Evolutionary conservation across 2,329 filamentous ascomycete species (phyloP).

Genomic region (Colletotrichum tabaci): DNA sequence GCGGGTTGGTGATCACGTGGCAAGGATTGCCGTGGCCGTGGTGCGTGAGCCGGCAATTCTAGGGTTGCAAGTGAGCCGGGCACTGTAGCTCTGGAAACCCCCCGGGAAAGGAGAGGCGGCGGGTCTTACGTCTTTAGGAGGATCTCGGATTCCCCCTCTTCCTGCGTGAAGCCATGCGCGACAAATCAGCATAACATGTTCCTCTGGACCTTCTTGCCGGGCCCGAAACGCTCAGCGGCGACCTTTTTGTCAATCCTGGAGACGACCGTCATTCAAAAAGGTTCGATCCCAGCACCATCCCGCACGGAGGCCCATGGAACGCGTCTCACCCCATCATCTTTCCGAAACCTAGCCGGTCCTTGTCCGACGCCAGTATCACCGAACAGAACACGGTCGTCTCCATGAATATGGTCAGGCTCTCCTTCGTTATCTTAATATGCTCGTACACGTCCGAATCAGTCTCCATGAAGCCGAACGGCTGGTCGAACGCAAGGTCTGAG

Average conservation of each 20-base stretch:
- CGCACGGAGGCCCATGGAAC: conserved; percentile 46
- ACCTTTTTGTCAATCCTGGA: conserved; percentile 60
- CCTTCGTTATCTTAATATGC: conserved; percentile 61
- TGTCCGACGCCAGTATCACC: conserved; percentile 57
- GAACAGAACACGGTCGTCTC: conserved; percentile 59
- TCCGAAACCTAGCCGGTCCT: conserved; percentile 55
- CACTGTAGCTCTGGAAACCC: no score
- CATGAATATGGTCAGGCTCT: conserved; percentile 59
- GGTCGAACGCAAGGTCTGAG: conserved; percentile 64
- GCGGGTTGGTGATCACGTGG: conserved; percentile 63
- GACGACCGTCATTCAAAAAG: conserved; percentile 46
- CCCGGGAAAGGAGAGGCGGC: not conserved
- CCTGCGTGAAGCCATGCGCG: conserved; percentile 54
- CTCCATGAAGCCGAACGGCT: conserved; percentile 62
- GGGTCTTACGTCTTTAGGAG: conserved; percentile 53
- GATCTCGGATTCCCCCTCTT: conserved; percentile 61
- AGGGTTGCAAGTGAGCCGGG: conserved; percentile 24
- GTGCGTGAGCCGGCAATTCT: conserved; percentile 71
- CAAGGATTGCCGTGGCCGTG: conserved; percentile 68
- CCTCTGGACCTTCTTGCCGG: conserved; percentile 57
- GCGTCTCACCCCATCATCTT: conserved; percentile 61
- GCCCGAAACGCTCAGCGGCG: conserved; percentile 61
- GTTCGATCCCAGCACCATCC: conserved; percentile 46
- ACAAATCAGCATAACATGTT: conserved; percentile 67
- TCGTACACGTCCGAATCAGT: conserved; percentile 62